Conservation (phyloP, 192 early-diverging fungal species). For the Coemansia reversa region DNA sequence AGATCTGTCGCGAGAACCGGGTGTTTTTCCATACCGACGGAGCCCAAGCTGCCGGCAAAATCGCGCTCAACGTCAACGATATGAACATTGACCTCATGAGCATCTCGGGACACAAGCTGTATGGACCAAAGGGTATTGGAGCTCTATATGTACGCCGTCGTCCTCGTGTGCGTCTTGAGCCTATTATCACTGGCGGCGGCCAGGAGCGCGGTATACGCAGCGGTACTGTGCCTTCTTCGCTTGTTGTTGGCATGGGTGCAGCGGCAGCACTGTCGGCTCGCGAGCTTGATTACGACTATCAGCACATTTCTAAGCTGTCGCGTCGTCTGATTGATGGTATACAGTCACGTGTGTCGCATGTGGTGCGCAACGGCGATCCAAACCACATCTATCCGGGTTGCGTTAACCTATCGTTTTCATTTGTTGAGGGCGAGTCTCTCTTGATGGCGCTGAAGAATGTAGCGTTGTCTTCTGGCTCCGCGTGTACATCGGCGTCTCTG, state of each 20-base stretch:
- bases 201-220: conserved; percentile 93
- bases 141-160: conserved; percentile 90
- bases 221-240: conserved; percentile 89
- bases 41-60: conserved; percentile 95
- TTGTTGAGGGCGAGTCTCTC: conserved; percentile 96
- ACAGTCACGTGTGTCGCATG: conserved; percentile 70
- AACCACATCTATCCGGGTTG: conserved; percentile 81
- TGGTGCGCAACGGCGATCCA: conserved; percentile 88
- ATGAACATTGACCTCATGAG: conserved; percentile 96
- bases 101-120: conserved; percentile 96
- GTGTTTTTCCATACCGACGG: conserved; percentile 97
- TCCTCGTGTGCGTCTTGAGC: conserved; percentile 89
- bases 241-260: conserved; percentile 87
- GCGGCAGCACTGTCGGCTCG: conserved; percentile 75
- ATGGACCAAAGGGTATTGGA: conserved; percentile 97
- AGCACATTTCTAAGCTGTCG: conserved; percentile 70
- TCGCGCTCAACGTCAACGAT: conserved; percentile 85
- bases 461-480: conserved; percentile 90
- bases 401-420: conserved; percentile 95
- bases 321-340: conserved; percentile 80
- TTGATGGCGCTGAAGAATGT: conserved; percentile 98
- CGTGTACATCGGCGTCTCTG: conserved; percentile 93
- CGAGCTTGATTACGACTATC: conserved; percentile 84
- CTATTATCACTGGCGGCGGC: conserved; percentile 89
- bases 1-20: conserved; percentile 79